Percentiles rank a stretch among this genome's conserved stretches.
Conservation (phyloP, 2,329 filamentous ascomycete species). For the Aspergillus unguis region DNA sequence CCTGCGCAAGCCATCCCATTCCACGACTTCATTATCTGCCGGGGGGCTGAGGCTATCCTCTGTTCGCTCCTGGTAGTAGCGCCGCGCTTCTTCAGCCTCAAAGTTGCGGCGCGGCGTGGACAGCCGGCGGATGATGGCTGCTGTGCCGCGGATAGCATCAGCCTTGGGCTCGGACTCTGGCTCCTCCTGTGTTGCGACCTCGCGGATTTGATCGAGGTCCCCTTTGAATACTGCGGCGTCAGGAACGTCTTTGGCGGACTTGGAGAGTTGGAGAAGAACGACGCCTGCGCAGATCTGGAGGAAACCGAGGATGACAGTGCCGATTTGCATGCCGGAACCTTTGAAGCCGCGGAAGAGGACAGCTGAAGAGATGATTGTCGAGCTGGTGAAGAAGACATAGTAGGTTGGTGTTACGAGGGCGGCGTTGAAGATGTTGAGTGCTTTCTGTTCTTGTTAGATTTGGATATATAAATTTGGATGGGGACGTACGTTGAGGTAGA, state of each 20-base stretch:
- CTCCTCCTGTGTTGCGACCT: conserved; percentile 91
- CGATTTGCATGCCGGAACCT: conserved; percentile 73
- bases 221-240: conserved; percentile 89
- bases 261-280: conserved; percentile 89
- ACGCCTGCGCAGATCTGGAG: conserved; percentile 91
- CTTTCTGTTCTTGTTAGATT: conserved; percentile 67
- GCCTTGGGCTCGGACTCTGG: conserved; percentile 96
- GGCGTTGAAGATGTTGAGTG: conserved; percentile 92
- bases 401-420: conserved; percentile 97
- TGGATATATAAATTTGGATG: neutral
- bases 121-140: conserved; percentile 79
- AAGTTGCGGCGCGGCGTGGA: conserved; percentile 72
- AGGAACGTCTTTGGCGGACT: conserved; percentile 95
- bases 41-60: conserved; percentile 70
- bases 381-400: conserved; percentile 96
- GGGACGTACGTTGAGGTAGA: conserved; percentile 86
- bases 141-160: conserved; percentile 88
- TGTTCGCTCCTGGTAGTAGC: conserved; percentile 74
- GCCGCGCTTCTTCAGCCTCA: conserved; percentile 74
- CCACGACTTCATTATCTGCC: conserved; percentile 73
- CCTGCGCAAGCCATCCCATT: conserved; percentile 88
- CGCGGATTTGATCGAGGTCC: conserved; percentile 90
- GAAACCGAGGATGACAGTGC: conserved; percentile 90
- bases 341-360: conserved; percentile 94
- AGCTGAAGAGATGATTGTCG: conserved; percentile 90